Evolutionary conservation across 305 asterid genomes (phyloP).

Genomic region (Solanum aculeatissimum): DNA sequence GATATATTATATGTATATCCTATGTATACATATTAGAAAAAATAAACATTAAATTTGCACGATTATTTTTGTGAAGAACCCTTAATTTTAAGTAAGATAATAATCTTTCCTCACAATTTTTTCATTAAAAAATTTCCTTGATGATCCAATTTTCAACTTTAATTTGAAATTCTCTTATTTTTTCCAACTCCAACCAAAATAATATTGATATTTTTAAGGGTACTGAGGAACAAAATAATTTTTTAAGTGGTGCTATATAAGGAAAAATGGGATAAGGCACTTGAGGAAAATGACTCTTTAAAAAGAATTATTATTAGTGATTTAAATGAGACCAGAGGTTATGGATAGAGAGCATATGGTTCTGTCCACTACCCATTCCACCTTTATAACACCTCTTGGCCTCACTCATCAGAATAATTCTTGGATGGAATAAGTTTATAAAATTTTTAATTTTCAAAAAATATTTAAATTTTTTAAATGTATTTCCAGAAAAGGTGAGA

Average conservation of each 20-base stretch:
- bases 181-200: background rate
- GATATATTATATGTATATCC: background rate
- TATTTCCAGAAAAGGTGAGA: background rate
- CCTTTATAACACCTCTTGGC: background rate
- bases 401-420: background rate
- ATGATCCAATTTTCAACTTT: background rate
- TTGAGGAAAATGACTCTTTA: background rate
- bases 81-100: background rate
- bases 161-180: background rate
- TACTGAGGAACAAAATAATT: background rate
- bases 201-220: background rate
- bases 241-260: background rate
- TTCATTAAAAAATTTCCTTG: background rate
- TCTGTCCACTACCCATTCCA: background rate
- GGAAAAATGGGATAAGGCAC: background rate
- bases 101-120: background rate
- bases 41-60: background rate
- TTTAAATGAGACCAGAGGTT: background rate
- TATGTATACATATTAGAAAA: background rate
- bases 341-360: constrained; percentile 1
- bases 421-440: background rate
- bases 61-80: background rate
- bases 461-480: background rate
- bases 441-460: background rate
- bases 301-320: background rate